Evolutionary conservation across 306 rosid genomes (phyloP), one percentile per base, ranked within the genome.

Genomic region (Cercis canadensis): DNA sequence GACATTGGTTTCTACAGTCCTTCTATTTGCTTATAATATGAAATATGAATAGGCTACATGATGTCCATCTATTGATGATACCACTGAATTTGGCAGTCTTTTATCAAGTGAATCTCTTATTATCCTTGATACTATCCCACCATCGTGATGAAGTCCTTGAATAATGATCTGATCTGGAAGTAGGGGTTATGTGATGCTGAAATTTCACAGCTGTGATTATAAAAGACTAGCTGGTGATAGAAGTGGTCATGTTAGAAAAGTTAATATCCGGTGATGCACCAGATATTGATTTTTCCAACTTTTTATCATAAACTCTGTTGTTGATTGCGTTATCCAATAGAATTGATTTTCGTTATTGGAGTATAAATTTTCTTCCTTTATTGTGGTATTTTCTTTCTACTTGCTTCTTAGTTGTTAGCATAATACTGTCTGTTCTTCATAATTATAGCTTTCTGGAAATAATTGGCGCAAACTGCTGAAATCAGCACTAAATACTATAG

Each of bases 351-450:
- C 46, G 3, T 41, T 41, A 4, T 43, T 33, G 57, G 18, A 7
- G 16, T 37, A 16, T 59, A 60, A n/a, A 69, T 62, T 52, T 12
- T 13, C 24, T 62, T 73, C 31, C 18, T 71, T 40, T 52, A 13
- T 53, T 43, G 34, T 12, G 33, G 55, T 15, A 31, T 62, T 73
- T 29, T 8, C 40, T 53, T 73, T 63, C 40, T 17, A 13, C n/a
- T 52, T 8, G 51, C 37, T 29, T 37, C 8, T 60, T 18, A 37
- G 10, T 37, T 58, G 74, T 91, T 83, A 5, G 64, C 64, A 67
- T 33, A 63, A 63, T 37, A 47, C n/a, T 69, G 67, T 37, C 31
- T 77, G 7, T 33, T 47, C 31, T 32, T 53, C 32, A 46, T 53
- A 33, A 47, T 2, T 13, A 24, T 62, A 14, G 43, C 56, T 69